phyloP scores from a whole-genome alignment of 129 eudicot genomes.

The Kitagawia praeruptora region DNA sequence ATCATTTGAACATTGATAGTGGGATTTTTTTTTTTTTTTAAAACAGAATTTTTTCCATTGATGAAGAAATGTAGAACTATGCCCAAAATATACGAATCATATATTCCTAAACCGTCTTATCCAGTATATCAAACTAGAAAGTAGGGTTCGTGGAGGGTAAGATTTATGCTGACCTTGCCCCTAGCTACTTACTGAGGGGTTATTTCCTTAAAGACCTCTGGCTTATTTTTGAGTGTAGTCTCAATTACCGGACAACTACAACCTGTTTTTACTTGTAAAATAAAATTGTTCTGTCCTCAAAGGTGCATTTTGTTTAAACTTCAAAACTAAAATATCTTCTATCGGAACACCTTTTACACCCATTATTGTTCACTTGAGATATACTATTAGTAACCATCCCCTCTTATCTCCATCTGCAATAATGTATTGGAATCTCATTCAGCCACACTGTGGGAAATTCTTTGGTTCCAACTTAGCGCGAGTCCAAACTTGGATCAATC shows the following conservation, averaged over 20 bases:
- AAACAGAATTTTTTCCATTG: neutral
- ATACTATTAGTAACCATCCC: constrained; percentile 25
- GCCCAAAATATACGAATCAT: neutral
- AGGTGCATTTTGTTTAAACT: constrained; percentile 1
- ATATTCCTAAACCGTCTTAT: neutral
- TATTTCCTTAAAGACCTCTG: neutral
- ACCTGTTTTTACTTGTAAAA: neutral
- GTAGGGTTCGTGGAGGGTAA: neutral
- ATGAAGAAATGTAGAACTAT: neutral
- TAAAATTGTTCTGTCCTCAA: neutral
- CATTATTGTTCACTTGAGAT: constrained; percentile 15
- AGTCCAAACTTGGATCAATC: constrained; percentile 40
- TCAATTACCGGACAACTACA: neutral
- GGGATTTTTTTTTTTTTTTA: no score
- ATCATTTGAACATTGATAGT: neutral
- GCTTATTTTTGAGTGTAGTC: neutral
- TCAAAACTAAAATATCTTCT: neutral
- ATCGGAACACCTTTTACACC: neutral
- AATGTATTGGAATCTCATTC: constrained; percentile 41
- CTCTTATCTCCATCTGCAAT: constrained; percentile 35
- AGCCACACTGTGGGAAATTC: constrained; percentile 28
- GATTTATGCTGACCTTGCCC: no score
- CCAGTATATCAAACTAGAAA: neutral
- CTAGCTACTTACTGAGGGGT: no score
- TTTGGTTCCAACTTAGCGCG: constrained; percentile 33